Conservation (phyloP, 108 stramenopile species). For the Fistulifera solaris region DNA sequence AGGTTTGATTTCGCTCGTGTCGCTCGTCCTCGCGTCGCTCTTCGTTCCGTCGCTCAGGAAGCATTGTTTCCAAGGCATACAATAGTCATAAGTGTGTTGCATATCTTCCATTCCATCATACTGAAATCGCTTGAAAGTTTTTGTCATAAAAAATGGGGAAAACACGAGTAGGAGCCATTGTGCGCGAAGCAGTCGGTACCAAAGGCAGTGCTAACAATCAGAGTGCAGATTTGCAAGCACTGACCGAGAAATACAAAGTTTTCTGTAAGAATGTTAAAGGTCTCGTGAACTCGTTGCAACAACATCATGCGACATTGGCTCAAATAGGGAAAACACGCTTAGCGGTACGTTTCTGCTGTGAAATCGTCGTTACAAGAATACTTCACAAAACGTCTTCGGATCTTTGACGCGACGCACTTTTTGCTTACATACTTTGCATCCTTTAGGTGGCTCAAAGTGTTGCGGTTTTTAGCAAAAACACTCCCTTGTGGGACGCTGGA, state of each 20-base stretch:
- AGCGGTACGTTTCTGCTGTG: slow-evolving; percentile 16
- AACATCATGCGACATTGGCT: slow-evolving; percentile 26
- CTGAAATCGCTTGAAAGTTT: too few relatives aligned
- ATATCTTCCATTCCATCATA: too few relatives aligned
- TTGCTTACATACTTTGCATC: not conserved
- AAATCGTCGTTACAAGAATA: not conserved
- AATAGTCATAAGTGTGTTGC: too few relatives aligned
- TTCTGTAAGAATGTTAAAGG: slow-evolving; percentile 23
- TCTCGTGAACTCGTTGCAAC: slow-evolving; percentile 21
- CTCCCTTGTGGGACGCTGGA: slow-evolving; percentile 20
- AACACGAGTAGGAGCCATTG: slow-evolving; percentile 25
- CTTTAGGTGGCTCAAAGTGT: slow-evolving; percentile 35
- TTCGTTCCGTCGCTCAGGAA: too few relatives aligned
- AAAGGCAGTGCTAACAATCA: slow-evolving; percentile 22
- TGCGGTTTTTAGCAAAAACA: slow-evolving; percentile 23
- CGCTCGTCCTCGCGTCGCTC: too few relatives aligned
- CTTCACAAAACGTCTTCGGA: slow-evolving; percentile 1
- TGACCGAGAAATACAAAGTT: slow-evolving; percentile 31
- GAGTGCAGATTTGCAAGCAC: slow-evolving; percentile 26
- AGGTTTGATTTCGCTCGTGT: too few relatives aligned
- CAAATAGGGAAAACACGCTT: slow-evolving; percentile 22
- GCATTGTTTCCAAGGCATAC: too few relatives aligned
- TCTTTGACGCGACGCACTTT: not conserved
- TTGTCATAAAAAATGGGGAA: too few relatives aligned
- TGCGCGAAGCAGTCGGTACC: slow-evolving; percentile 30